These are phyloP conservation scores for Pestalotiopsis sp. DNA, from an alignment of 2,329 filamentous ascomycete genomes.

Conservation along the genomic window DNA sequence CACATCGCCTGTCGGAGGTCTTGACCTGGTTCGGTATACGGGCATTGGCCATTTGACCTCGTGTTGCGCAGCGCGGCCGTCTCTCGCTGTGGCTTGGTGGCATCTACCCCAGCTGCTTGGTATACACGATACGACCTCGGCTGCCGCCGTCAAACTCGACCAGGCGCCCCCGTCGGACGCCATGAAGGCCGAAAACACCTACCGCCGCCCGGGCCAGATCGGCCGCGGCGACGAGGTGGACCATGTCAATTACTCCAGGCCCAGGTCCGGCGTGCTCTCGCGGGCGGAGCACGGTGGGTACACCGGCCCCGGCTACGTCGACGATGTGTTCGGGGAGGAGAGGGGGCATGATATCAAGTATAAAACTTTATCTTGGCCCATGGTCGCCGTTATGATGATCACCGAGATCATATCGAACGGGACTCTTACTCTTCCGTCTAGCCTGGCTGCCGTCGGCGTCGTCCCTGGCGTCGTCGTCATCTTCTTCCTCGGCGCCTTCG, in stretches of 20 bases:
- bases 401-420: conserved; percentile 57
- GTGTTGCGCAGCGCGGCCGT: neutral
- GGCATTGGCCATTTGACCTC: neutral
- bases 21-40: neutral
- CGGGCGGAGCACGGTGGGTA: conserved; percentile 11
- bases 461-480: conserved; percentile 54
- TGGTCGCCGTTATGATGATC: conserved; percentile 56
- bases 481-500: conserved; percentile 50
- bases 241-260: neutral
- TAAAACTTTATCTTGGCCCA: conserved; percentile 53
- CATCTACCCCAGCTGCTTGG: neutral
- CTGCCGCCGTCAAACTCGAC: neutral
- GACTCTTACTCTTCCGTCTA: conserved; percentile 54
- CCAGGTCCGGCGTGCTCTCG: conserved; percentile 10
- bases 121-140: neutral
- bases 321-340: conserved; percentile 43
- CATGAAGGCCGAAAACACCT: conserved; percentile 9
- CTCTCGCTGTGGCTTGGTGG: neutral
- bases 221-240: conserved; percentile 9
- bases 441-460: conserved; percentile 51
- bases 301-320: conserved; percentile 19
- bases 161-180: neutral
- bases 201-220: conserved; percentile 9
- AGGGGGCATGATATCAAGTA: conserved; percentile 46
- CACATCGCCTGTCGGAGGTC: neutral